Conservation (phyloP, 1,284 basidiomycete genomes). For the Naganishia sp. region DNA sequence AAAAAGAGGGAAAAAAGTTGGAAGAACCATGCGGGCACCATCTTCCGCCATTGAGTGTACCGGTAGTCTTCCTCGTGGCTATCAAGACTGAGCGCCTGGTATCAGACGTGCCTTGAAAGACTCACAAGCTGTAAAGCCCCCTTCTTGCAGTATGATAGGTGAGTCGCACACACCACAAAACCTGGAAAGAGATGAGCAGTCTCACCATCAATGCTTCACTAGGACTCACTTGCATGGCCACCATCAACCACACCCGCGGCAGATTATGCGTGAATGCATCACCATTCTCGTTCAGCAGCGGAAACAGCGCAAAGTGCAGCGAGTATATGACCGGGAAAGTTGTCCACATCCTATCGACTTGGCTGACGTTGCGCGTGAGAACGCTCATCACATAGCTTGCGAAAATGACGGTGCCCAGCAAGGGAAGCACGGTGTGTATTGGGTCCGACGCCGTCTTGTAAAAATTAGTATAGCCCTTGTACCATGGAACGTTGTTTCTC, state of each 20-base stretch:
- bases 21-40: slow-evolving; percentile 70
- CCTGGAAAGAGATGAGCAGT: slow-evolving; percentile 44
- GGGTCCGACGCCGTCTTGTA: slow-evolving; percentile 27
- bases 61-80: slow-evolving; percentile 85
- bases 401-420: slow-evolving; percentile 28
- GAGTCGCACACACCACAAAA: slow-evolving; percentile 67
- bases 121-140: slow-evolving; percentile 68
- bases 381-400: slow-evolving; percentile 43
- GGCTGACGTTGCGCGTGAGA: slow-evolving; percentile 76
- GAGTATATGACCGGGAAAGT: slow-evolving; percentile 78
- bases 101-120: background rate
- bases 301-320: slow-evolving; percentile 64
- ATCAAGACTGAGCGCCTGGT: background rate
- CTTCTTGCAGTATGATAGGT: slow-evolving; percentile 81
- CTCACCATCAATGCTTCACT: slow-evolving; percentile 8
- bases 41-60: slow-evolving; percentile 73
- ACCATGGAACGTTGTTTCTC: slow-evolving; percentile 13
- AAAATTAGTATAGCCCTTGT: slow-evolving; percentile 23
- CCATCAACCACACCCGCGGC: slow-evolving; percentile 70
- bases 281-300: slow-evolving; percentile 60
- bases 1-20: slow-evolving; percentile 78
- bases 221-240: slow-evolving; percentile 62
- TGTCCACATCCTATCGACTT: slow-evolving; percentile 69
- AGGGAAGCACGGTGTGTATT: slow-evolving; percentile 28
- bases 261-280: slow-evolving; percentile 56